These are phyloP conservation scores for Nowakowskiella sp. DNA, from an alignment of 192 early-diverging fungal species.

Conservation along the genomic window DNA sequence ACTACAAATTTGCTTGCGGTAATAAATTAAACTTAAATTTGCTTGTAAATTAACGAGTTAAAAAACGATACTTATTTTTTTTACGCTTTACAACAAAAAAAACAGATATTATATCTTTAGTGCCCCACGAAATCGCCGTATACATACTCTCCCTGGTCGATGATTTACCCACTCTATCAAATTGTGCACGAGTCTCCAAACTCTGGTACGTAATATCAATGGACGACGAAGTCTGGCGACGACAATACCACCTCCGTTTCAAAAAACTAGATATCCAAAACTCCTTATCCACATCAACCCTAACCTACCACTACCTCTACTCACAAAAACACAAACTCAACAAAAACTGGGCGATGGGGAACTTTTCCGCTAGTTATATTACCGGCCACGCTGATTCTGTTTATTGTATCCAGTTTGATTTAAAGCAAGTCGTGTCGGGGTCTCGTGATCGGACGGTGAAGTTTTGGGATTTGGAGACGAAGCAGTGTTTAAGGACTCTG, in stretches of 20 bases:
- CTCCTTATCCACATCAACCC: not conserved
- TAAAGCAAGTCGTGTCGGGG: constrained; percentile 30
- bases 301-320: constrained; percentile 13
- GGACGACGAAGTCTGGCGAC: constrained; percentile 36
- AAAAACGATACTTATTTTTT: not conserved
- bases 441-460: constrained; percentile 37
- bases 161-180: constrained; percentile 4
- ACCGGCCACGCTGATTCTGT: constrained; percentile 45
- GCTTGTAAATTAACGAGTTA: constrained; percentile 4
- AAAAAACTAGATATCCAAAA: not conserved
- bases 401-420: constrained; percentile 50
- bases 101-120: constrained; percentile 24
- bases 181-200: constrained; percentile 21
- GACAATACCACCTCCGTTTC: constrained; percentile 20
- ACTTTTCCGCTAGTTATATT: constrained; percentile 16
- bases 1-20: too few species aligned
- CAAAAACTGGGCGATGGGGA: constrained; percentile 37
- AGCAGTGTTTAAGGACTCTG: constrained; percentile 16
- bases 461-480: constrained; percentile 36
- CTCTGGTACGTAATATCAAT: constrained; percentile 24
- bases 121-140: constrained; percentile 37
- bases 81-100: not conserved
- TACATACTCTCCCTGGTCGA: constrained; percentile 26
- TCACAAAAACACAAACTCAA: constrained; percentile 23
- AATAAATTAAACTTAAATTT: too few species aligned